Evolutionary conservation across 306 rosid species (phyloP).

Genomic region (Castanopsis chinensis): DNA sequence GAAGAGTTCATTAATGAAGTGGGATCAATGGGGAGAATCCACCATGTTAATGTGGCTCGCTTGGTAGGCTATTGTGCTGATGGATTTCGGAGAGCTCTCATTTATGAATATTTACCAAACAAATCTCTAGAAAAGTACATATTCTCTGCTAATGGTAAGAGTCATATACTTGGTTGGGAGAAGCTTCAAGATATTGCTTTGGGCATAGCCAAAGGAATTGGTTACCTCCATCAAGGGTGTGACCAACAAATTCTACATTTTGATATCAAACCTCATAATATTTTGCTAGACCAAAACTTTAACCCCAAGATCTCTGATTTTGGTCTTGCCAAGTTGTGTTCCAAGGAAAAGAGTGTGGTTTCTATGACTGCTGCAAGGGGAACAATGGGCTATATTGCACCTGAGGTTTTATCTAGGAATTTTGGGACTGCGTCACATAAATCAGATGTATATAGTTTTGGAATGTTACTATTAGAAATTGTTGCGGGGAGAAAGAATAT

Average conservation of each 20-base stretch:
- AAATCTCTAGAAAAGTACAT: constrained; percentile 4
- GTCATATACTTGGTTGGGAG: constrained; percentile 3
- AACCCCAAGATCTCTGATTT: constrained; percentile 31
- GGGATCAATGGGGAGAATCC: neutral
- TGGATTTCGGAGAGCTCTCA: neutral
- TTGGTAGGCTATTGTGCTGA: constrained; percentile 11
- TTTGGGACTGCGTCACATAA: neutral
- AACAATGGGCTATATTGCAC: constrained; percentile 14
- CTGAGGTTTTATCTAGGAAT: neutral
- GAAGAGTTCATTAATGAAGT: constrained; percentile 18
- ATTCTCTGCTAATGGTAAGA: neutral
- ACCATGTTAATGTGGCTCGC: constrained; percentile 14
- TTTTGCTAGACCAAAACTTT: constrained; percentile 15
- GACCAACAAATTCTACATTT: constrained; percentile 30
- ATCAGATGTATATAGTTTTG: constrained; percentile 4
- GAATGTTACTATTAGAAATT: constrained; percentile 36
- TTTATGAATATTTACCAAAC: constrained; percentile 13
- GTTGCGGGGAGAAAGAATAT: constrained; percentile 18
- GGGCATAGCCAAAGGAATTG: constrained; percentile 36
- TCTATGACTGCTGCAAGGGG: neutral
- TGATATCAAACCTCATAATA: constrained; percentile 31
- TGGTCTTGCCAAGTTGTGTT: constrained; percentile 31
- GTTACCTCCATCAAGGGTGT: constrained; percentile 31
- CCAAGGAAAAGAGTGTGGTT: neutral
- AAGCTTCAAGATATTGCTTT: constrained; percentile 16